These are phyloP conservation scores for Calonectria multiphialidica DNA, from an alignment of 2,329 filamentous ascomycete genomes.

Conservation along the genomic window DNA sequence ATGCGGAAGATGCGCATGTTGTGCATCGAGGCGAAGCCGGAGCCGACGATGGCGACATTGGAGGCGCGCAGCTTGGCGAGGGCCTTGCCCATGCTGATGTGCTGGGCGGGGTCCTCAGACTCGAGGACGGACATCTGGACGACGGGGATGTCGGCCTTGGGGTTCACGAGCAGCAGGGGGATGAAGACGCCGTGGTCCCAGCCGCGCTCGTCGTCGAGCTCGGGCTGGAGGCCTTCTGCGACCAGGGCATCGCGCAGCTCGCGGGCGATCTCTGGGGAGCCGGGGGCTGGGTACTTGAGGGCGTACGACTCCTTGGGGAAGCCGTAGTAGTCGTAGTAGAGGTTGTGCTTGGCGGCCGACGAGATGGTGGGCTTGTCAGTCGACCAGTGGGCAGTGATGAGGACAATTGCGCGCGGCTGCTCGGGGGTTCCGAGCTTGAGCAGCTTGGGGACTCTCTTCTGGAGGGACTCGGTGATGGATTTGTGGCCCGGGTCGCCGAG, in stretches of 20 bases:
- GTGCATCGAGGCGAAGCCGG: constrained; percentile 70
- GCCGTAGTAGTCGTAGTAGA: constrained; percentile 71
- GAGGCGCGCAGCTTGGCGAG: constrained; percentile 61
- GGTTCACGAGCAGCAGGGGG: constrained; percentile 66
- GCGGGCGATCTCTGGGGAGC: constrained; percentile 64
- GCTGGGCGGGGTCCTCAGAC: constrained; percentile 61
- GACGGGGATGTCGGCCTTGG: constrained; percentile 64
- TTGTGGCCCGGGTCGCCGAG: constrained; percentile 66
- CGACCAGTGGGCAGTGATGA: constrained; percentile 71
- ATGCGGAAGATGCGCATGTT: constrained; percentile 62
- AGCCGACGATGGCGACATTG: constrained; percentile 71
- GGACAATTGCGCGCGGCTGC: constrained; percentile 63
- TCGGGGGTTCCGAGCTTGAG: constrained; percentile 65
- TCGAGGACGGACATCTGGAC: constrained; percentile 68
- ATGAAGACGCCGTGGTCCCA: constrained; percentile 75
- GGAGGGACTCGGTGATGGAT: constrained; percentile 63
- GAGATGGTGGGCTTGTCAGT: constrained; percentile 63
- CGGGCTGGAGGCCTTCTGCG: constrained; percentile 57
- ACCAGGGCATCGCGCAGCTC: constrained; percentile 60
- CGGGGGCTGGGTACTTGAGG: constrained; percentile 68
- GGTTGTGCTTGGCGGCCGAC: constrained; percentile 57
- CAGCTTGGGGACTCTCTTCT: constrained; percentile 65
- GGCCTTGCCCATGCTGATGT: constrained; percentile 66
- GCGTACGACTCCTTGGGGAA: constrained; percentile 68
- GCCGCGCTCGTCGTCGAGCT: constrained; percentile 54